Evolutionary conservation across 495 filamentous ascomycete genomes (phyloP).

Genomic region (Xylaria flabelliformis): DNA sequence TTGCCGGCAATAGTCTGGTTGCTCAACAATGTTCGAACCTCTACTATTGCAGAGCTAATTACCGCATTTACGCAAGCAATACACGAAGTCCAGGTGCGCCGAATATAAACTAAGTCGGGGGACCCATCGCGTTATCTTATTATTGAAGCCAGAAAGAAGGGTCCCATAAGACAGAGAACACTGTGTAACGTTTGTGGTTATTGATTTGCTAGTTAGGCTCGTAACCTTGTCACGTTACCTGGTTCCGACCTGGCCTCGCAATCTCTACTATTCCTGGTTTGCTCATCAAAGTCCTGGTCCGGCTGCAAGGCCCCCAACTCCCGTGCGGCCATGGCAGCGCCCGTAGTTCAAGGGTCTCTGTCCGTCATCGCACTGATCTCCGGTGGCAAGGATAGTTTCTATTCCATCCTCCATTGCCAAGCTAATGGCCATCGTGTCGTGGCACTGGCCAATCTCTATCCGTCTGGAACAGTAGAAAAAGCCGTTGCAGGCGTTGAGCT

Average conservation of each 20-base stretch:
- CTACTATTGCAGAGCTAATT: slow-evolving; percentile 3
- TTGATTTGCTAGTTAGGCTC: not conserved
- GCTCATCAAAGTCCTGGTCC: slow-evolving; percentile 33
- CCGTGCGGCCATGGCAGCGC: slow-evolving; percentile 28
- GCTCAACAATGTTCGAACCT: not conserved
- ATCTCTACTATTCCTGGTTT: not conserved
- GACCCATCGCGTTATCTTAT: not conserved
- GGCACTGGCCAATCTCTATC: slow-evolving; percentile 87
- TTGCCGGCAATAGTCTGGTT: not conserved
- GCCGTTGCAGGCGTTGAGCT: not conserved
- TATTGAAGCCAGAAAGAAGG: not conserved
- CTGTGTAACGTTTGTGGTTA: slow-evolving; percentile 5
- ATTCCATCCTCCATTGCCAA: slow-evolving; percentile 87
- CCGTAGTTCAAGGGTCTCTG: slow-evolving; percentile 50
- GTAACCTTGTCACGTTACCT: not conserved
- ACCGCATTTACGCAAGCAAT: slow-evolving; percentile 1
- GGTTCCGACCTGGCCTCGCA: not conserved
- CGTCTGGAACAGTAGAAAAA: slow-evolving; percentile 41
- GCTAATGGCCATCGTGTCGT: slow-evolving; percentile 84
- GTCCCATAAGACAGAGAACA: not conserved
- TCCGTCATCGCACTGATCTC: slow-evolving; percentile 93
- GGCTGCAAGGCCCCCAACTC: slow-evolving; percentile 5
- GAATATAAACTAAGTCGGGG: not conserved
- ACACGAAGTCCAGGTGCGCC: not conserved
- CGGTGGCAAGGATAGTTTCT: slow-evolving; percentile 96